Evolutionary conservation across 1,284 basidiomycete species (phyloP).

Genomic region (Ganoderma boninense): DNA sequence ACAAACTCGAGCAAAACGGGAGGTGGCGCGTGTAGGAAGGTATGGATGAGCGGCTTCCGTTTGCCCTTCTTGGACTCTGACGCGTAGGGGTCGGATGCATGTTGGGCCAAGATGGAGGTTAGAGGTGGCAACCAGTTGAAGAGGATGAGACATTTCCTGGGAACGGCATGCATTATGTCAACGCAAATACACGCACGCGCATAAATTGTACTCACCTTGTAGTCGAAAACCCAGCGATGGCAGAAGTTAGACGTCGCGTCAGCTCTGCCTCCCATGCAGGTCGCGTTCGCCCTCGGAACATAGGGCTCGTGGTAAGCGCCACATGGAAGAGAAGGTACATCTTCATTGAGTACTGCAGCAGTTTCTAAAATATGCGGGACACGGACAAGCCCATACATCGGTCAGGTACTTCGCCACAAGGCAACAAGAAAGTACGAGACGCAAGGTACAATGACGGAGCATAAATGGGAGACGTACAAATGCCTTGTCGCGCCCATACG

Average conservation of each 20-base stretch:
- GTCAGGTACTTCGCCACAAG: not conserved
- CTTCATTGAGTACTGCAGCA: slow-evolving; percentile 81
- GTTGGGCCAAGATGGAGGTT: slow-evolving; percentile 70
- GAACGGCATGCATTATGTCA: not conserved
- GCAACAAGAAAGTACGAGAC: not conserved
- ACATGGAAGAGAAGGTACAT: slow-evolving; percentile 77
- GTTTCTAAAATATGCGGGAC: slow-evolving; percentile 61
- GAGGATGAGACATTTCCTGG: slow-evolving; percentile 78
- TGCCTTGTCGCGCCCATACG: slow-evolving; percentile 81
- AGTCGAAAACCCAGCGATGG: slow-evolving; percentile 72
- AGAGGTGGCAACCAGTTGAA: slow-evolving; percentile 85
- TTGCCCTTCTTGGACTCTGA: slow-evolving; percentile 47
- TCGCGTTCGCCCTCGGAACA: slow-evolving; percentile 54
- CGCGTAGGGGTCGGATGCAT: slow-evolving; percentile 62
- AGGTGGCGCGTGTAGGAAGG: slow-evolving; percentile 79
- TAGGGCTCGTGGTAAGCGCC: slow-evolving; percentile 52
- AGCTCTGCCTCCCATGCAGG: slow-evolving; percentile 64
- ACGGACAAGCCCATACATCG: not conserved
- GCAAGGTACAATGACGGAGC: slow-evolving; percentile 14
- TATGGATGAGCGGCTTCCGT: slow-evolving; percentile 71
- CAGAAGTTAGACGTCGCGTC: slow-evolving; percentile 63
- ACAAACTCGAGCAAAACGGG: slow-evolving; percentile 82
- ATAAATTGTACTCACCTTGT: slow-evolving; percentile 58
- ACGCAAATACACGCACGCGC: not conserved
- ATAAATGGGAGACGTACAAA: slow-evolving; percentile 61